Conservation (phyloP, 2,329 filamentous ascomycete species). For the Celoporthe dispersa region DNA sequence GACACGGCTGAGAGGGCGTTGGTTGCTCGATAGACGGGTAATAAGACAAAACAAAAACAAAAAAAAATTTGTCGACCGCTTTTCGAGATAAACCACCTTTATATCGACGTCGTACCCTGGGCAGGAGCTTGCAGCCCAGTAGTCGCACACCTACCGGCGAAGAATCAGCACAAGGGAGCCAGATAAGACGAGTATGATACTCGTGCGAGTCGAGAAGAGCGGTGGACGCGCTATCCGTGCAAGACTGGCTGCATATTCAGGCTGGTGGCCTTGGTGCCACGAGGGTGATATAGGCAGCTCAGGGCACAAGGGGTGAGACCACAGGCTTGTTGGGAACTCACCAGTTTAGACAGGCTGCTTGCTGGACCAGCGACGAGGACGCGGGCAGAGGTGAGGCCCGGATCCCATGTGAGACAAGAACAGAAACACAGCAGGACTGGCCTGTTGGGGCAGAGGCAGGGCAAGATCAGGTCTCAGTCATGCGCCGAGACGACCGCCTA, state of each 20-base stretch:
- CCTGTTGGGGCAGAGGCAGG: background rate
- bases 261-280: background rate
- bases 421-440: slow-evolving; percentile 14
- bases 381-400: slow-evolving; percentile 3
- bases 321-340: slow-evolving; percentile 3
- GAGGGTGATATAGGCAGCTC: background rate
- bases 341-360: background rate
- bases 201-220: background rate
- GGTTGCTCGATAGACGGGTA: background rate
- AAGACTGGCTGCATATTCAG: background rate
- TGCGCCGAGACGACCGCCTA: background rate
- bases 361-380: slow-evolving; percentile 6
- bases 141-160: slow-evolving; percentile 16
- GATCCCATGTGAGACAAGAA: slow-evolving; percentile 10
- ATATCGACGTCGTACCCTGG: background rate
- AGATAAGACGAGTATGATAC: slow-evolving; percentile 2
- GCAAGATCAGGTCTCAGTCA: slow-evolving; percentile 7
- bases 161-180: slow-evolving; percentile 20
- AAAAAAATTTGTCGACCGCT: too few relatives aligned
- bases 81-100: background rate
- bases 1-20: background rate
- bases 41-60: background rate
- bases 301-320: slow-evolving; percentile 6
- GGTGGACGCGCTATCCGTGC: background rate
- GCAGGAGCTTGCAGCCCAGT: slow-evolving; percentile 1